These are phyloP conservation scores for Tympanopsis confertula DNA, from an alignment of 2,329 filamentous ascomycete species.

Conservation along the genomic window DNA sequence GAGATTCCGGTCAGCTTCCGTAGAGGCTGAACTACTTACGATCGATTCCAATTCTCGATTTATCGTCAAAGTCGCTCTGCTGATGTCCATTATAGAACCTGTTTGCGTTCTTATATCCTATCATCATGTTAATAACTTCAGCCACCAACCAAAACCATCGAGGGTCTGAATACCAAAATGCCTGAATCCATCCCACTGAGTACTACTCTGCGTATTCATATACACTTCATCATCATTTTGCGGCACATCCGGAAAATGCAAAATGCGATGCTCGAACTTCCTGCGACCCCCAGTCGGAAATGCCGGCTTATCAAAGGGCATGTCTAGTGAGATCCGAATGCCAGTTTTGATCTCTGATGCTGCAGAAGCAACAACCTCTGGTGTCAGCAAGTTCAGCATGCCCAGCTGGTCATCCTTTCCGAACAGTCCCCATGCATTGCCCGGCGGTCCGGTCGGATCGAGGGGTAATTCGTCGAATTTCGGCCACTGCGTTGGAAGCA, in stretches of 20 bases:
- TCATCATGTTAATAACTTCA: slow-evolving; percentile 2
- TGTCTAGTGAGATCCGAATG: slow-evolving; percentile 22
- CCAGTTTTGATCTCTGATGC: slow-evolving; percentile 30
- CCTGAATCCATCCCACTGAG: slow-evolving; percentile 24
- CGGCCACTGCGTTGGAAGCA: no score
- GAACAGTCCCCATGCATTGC: slow-evolving; percentile 34
- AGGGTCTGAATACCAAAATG: slow-evolving; percentile 14
- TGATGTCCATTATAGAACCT: slow-evolving; percentile 27
- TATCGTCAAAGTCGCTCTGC: slow-evolving; percentile 21
- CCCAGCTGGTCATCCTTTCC: slow-evolving; percentile 31
- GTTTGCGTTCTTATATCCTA: slow-evolving; percentile 25
- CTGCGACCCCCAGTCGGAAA: no score
- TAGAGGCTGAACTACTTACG: slow-evolving; percentile 7
- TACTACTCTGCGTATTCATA: slow-evolving; percentile 22
- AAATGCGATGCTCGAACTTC: no score
- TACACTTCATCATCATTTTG: slow-evolving; percentile 22
- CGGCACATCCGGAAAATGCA: no score
- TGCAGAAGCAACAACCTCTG: slow-evolving; percentile 25
- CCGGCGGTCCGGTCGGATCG: slow-evolving; percentile 24
- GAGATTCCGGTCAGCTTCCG: not conserved
- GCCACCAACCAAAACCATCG: not conserved
- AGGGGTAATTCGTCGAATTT: slow-evolving; percentile 30
- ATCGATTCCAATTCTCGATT: slow-evolving; percentile 27
- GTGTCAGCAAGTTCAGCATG: slow-evolving; percentile 35
- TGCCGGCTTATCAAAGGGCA: slow-evolving; percentile 26